Conservation (phyloP, 306 rosid species). For the Benincasa hispida region DNA sequence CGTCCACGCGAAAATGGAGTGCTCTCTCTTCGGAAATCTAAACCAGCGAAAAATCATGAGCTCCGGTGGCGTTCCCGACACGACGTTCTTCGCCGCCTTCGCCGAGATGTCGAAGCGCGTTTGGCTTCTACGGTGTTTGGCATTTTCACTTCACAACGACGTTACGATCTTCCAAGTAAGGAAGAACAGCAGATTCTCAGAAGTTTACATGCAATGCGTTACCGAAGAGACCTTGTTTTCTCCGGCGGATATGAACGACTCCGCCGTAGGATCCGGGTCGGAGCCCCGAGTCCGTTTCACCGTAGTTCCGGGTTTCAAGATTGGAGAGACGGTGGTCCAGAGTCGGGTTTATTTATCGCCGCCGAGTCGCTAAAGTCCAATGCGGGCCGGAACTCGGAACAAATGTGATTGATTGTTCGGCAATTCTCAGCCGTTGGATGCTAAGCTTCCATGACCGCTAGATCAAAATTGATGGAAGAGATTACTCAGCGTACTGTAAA, state of each 20-base stretch:
- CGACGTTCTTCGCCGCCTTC: slow-evolving; percentile 56
- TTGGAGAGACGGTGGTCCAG: slow-evolving; percentile 57
- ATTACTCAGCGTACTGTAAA: not conserved
- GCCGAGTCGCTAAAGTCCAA: slow-evolving; percentile 6
- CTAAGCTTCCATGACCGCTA: not conserved
- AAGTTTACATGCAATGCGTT: slow-evolving; percentile 81
- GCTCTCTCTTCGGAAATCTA: slow-evolving; percentile 78
- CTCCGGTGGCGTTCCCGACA: slow-evolving; percentile 68
- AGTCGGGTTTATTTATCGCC: slow-evolving; percentile 68
- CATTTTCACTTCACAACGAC: slow-evolving; percentile 47
- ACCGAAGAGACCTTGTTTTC: slow-evolving; percentile 19
- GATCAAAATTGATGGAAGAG: not conserved
- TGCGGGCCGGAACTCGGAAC: not conserved
- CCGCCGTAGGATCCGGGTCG: slow-evolving; percentile 6
- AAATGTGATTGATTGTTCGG: not conserved
- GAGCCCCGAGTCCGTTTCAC: slow-evolving; percentile 60
- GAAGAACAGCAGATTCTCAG: slow-evolving; percentile 64
- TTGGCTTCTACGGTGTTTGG: slow-evolving; percentile 65
- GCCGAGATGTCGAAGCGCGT: slow-evolving; percentile 72
- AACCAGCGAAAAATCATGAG: slow-evolving; percentile 60
- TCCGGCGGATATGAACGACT: slow-evolving; percentile 17
- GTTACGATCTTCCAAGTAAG: slow-evolving; percentile 52
- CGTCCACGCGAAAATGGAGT: slow-evolving; percentile 91
- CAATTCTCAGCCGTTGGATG: not conserved
- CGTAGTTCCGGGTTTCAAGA: slow-evolving; percentile 77